Percentiles rank a stretch among this genome's conserved stretches.
These are phyloP conservation scores for Fomitopsis pulvina DNA, from an alignment of 768 basidiomycete genomes.

Conservation along the genomic window DNA sequence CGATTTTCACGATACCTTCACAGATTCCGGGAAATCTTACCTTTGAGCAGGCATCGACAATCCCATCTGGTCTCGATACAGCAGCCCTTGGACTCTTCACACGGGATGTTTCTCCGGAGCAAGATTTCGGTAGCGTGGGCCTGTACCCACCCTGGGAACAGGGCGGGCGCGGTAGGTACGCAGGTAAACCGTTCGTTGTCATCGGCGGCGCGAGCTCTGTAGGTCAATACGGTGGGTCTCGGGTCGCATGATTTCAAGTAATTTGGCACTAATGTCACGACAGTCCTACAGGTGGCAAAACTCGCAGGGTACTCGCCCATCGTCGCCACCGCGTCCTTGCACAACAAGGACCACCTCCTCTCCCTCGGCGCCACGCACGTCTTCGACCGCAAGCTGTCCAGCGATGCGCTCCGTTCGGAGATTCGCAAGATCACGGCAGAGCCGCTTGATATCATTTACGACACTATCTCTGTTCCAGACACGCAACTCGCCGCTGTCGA, in stretches of 20 bases:
- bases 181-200: conserved; percentile 24
- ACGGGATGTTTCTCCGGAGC: not conserved
- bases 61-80: conserved; percentile 31
- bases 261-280: not conserved
- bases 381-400: conserved; percentile 15
- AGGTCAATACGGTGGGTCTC: conserved; percentile 23
- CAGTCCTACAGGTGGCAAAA: conserved; percentile 22
- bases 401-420: conserved; percentile 1
- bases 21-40: conserved; percentile 30
- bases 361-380: conserved; percentile 27
- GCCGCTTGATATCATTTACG: conserved; percentile 15
- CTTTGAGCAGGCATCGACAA: conserved; percentile 33
- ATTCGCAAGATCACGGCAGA: conserved; percentile 8
- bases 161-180: conserved; percentile 23
- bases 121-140: conserved; percentile 15
- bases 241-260: not conserved
- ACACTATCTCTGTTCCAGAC: conserved; percentile 11
- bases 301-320: conserved; percentile 27
- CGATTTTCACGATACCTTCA: not conserved
- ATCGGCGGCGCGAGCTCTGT: conserved; percentile 22
- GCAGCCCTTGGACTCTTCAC: conserved; percentile 11
- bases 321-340: conserved; percentile 23
- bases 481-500: conserved; percentile 13
- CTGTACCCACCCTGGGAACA: conserved; percentile 22
- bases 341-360: conserved; percentile 17